Evolutionary conservation across 768 basidiomycete genomes (phyloP).

Genomic region (Lactifluus piperatus): DNA sequence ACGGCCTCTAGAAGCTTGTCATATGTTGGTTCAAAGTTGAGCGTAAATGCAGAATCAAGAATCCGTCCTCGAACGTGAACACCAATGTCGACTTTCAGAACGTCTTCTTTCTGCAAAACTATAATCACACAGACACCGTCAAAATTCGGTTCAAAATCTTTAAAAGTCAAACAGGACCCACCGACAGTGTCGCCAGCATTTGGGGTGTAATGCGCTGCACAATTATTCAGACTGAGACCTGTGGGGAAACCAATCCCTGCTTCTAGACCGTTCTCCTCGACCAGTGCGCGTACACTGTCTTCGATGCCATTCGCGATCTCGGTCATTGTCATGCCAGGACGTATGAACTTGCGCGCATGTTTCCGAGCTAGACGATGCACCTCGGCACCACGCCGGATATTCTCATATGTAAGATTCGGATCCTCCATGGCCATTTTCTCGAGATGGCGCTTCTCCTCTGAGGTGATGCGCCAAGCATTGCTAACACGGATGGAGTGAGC

Average conservation of each 20-base stretch:
- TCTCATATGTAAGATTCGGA: slow-evolving; percentile 77
- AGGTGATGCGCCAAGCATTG: slow-evolving; percentile 80
- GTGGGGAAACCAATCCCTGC: slow-evolving; percentile 94
- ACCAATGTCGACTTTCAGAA: slow-evolving; percentile 95
- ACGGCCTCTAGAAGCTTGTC: slow-evolving; percentile 86
- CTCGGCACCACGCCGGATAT: slow-evolving; percentile 88
- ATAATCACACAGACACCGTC: slow-evolving; percentile 6
- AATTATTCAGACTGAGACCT: slow-evolving; percentile 86
- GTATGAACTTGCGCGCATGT: slow-evolving; percentile 73
- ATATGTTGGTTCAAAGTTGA: slow-evolving; percentile 84
- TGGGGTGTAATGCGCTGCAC: slow-evolving; percentile 94
- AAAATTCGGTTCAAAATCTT: not conserved
- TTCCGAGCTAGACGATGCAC: slow-evolving; percentile 89
- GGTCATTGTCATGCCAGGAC: slow-evolving; percentile 89
- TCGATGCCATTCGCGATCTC: slow-evolving; percentile 93
- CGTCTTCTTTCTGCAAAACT: slow-evolving; percentile 80
- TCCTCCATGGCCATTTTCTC: slow-evolving; percentile 75
- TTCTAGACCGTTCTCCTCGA: slow-evolving; percentile 83
- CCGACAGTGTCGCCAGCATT: slow-evolving; percentile 85
- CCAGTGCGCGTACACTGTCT: slow-evolving; percentile 81
- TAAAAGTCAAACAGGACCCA: slow-evolving; percentile 30
- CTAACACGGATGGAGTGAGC: slow-evolving; percentile 36
- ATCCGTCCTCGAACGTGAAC: slow-evolving; percentile 97
- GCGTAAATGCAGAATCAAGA: slow-evolving; percentile 90
- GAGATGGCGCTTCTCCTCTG: slow-evolving; percentile 81